These are phyloP conservation scores for Isatis lusitanica DNA, from an alignment of 441 rosid species.

Conservation along the genomic window DNA sequence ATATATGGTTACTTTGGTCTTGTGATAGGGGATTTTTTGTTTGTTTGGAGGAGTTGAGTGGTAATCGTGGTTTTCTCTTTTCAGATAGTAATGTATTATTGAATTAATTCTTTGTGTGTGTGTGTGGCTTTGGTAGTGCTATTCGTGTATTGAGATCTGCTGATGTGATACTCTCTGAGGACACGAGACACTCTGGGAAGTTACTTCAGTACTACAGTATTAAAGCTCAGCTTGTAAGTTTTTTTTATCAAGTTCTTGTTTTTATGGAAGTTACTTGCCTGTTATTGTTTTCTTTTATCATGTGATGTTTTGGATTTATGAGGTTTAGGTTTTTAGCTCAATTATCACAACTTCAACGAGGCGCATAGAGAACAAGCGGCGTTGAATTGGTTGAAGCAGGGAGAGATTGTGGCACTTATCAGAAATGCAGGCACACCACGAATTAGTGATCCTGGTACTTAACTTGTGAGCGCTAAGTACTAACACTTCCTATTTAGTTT, in stretches of 20 bases:
- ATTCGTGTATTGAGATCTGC: constrained; percentile 86
- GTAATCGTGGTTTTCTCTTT: no score
- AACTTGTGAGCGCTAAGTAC: constrained; percentile 54
- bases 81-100: no score
- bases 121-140: constrained; percentile 50
- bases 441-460: constrained; percentile 87
- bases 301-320: constrained; percentile 35
- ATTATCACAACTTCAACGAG: constrained; percentile 94
- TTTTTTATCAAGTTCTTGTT: neutral
- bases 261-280: neutral
- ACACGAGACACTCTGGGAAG: constrained; percentile 89
- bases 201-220: constrained; percentile 75
- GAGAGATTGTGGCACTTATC: constrained; percentile 76
- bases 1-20: no score
- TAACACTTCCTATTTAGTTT: neutral
- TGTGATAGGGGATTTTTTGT: no score
- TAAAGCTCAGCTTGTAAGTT: constrained; percentile 73
- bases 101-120: neutral
- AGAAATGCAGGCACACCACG: constrained; percentile 91
- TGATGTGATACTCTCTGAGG: constrained; percentile 81
- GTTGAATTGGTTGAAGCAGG: constrained; percentile 68
- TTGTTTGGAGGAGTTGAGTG: no score
- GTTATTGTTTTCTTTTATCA: neutral
- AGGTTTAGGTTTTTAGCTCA: constrained; percentile 74
- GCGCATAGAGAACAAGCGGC: constrained; percentile 71